phyloP scores from a whole-genome alignment of 1,139 yeast species.

The Tardiomyces blankii region DNA sequence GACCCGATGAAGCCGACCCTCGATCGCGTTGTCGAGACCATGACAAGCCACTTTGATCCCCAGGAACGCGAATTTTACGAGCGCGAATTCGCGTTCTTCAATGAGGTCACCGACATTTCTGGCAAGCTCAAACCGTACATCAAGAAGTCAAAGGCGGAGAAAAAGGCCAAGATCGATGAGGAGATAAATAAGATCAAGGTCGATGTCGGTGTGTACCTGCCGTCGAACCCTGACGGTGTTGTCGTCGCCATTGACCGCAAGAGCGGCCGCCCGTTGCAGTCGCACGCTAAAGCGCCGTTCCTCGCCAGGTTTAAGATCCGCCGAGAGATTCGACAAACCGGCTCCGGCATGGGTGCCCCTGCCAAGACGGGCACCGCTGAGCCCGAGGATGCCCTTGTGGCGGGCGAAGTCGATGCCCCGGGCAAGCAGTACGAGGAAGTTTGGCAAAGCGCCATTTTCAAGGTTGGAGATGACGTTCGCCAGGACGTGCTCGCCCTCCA shows the following conservation, averaged over 20 bases:
- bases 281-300: slow-evolving; percentile 98
- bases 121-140: slow-evolving; percentile 92
- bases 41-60: slow-evolving; percentile 50
- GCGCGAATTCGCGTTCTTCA: slow-evolving; percentile 79
- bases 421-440: not conserved
- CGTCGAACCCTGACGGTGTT: slow-evolving; percentile 94
- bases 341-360: slow-evolving; percentile 28
- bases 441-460: slow-evolving; percentile 96
- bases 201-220: slow-evolving; percentile 80
- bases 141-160: slow-evolving; percentile 89
- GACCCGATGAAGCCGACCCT: slow-evolving; percentile 77
- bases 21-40: slow-evolving; percentile 58
- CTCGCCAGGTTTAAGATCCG: slow-evolving; percentile 89
- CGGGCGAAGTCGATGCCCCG: slow-evolving; percentile 30
- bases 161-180: slow-evolving; percentile 91
- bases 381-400: slow-evolving; percentile 5
- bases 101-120: slow-evolving; percentile 84
- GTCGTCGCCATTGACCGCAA: slow-evolving; percentile 85
- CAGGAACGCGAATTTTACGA: slow-evolving; percentile 61
- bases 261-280: slow-evolving; percentile 92
- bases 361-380: slow-evolving; percentile 19
- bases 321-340: slow-evolving; percentile 33
- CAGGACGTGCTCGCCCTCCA: slow-evolving; percentile 95
- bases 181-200: slow-evolving; percentile 80
- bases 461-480: slow-evolving; percentile 98